These are phyloP conservation scores for Anacardium occidentale DNA, from an alignment of 345 rosid genomes.

Conservation along the genomic window DNA sequence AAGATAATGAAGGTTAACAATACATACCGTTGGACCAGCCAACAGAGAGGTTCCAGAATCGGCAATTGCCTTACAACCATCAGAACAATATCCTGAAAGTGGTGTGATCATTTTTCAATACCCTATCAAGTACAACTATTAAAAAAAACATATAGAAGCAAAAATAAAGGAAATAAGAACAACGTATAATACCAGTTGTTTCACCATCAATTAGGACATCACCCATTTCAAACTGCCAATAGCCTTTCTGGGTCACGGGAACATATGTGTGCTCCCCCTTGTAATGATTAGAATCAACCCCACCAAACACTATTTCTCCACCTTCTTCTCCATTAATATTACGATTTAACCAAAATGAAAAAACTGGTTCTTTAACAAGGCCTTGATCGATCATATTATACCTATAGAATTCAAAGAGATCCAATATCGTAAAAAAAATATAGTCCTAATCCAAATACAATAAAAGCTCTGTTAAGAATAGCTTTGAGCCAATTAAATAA, in stretches of 20 bases:
- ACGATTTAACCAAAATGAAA: constrained; percentile 95
- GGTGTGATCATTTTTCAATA: constrained; percentile 11
- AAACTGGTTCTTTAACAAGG: constrained; percentile 69
- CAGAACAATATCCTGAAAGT: constrained; percentile 56
- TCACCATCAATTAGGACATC: constrained; percentile 73
- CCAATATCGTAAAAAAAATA: background rate
- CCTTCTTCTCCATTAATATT: constrained; percentile 67
- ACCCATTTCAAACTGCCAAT: constrained; percentile 96
- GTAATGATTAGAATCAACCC: constrained; percentile 68
- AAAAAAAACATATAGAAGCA: constrained; percentile 3
- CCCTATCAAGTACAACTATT: constrained; percentile 2
- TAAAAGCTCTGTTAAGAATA: background rate
- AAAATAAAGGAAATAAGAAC: background rate
- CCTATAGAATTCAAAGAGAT: constrained; percentile 42
- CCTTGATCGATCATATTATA: constrained; percentile 82
- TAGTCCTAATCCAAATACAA: background rate
- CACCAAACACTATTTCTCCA: constrained; percentile 92
- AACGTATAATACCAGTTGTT: constrained; percentile 59
- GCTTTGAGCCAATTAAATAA: background rate
- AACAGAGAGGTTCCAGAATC: constrained; percentile 92
- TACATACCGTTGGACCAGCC: constrained; percentile 82
- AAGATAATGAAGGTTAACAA: background rate
- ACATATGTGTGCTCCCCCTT: constrained; percentile 88
- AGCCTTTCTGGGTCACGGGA: constrained; percentile 85
- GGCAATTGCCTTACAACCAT: constrained; percentile 80